Base-by-base conservation (phyloP, 441 rosid genomes). In the Corymbia citriodora region DNA sequence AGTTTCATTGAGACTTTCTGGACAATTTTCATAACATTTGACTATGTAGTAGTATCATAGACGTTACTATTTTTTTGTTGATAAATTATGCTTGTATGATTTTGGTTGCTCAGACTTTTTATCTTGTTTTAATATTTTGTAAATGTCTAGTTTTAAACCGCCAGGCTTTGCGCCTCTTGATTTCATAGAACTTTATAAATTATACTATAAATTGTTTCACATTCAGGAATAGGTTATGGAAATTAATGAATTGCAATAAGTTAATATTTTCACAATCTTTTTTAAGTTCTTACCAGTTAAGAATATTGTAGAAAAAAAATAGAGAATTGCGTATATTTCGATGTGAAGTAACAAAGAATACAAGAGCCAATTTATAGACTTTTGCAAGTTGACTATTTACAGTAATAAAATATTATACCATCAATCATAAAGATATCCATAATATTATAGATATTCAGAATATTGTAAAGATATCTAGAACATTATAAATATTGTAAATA, bases 1-100 rank as follows among this genome's bases (percentile, higher is more conserved):
- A 21, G 40, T 74, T 40, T 40, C 25, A 6, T 19, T 6, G 3
- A 5, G 0, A 5, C 1, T 10, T 36, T 72, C 9, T 10, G 6
- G 19, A 7, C 8, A 72, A 72, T 70, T 33, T 33, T 70, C 48
- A 31, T 21, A 10, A 72, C 27, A 19, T 36, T 72, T 36, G 48
- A 72, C 8, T 72, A 1, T 72, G 0, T 17, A 33, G 3, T 21
- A 74, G 48, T 74, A 40, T 74, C 29, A 11, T 21, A 10, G 16
- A 21, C 2, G 0, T 40, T 40, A 74, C 16, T 21, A 6, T 40
- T 11, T 74, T 63, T 74, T 21, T 45, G 6, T 19, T 19, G 4
- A 19, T 36, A 74, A 36, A 36, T 36, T 16, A 40, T 19, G 7
- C 29, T 21, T 36, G 4, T 74, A 23, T 40, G 83, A 74, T 74